Conservation (phyloP, 2,329 filamentous ascomycete species). For the Sarocladiaceae sp. region DNA sequence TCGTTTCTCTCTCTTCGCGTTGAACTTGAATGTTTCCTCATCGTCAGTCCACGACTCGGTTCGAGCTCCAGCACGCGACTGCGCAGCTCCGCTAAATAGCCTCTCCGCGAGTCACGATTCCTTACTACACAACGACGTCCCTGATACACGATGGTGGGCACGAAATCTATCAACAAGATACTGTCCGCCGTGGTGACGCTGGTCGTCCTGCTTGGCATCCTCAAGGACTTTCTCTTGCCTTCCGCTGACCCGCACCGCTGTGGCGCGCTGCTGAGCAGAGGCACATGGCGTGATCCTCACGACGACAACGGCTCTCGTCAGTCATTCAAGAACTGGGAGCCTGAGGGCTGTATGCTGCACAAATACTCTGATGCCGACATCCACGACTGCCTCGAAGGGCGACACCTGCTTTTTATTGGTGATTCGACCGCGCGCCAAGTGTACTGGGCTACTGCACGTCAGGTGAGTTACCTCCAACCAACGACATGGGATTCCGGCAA, state of each 20-base stretch:
- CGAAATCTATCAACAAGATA: constrained; percentile 8
- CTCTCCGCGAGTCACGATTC: not conserved
- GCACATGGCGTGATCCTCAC: constrained; percentile 41
- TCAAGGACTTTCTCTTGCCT: constrained; percentile 13
- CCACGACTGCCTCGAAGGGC: constrained; percentile 44
- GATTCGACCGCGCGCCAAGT: constrained; percentile 57
- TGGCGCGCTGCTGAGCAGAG: constrained; percentile 43
- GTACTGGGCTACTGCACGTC: constrained; percentile 48
- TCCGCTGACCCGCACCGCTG: constrained; percentile 49
- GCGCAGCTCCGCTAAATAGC: not conserved
- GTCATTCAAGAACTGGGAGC: constrained; percentile 51
- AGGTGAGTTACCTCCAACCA: constrained; percentile 17
- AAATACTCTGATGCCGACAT: constrained; percentile 50
- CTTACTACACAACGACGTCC: constrained; percentile 8
- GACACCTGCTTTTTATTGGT: constrained; percentile 54
- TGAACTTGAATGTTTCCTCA: not conserved
- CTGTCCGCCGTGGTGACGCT: constrained; percentile 18
- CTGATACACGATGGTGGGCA: not conserved
- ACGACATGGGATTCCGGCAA: not conserved
- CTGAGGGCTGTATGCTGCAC: constrained; percentile 54
- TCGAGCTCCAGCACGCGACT: not conserved
- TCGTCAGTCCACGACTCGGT: not conserved
- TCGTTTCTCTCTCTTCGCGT: too few species aligned
- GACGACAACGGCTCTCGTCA: constrained; percentile 21
- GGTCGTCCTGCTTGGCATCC: constrained; percentile 14